phyloP scores from a whole-genome alignment of 805 yeast species.

The Candida gorgasii region DNA sequence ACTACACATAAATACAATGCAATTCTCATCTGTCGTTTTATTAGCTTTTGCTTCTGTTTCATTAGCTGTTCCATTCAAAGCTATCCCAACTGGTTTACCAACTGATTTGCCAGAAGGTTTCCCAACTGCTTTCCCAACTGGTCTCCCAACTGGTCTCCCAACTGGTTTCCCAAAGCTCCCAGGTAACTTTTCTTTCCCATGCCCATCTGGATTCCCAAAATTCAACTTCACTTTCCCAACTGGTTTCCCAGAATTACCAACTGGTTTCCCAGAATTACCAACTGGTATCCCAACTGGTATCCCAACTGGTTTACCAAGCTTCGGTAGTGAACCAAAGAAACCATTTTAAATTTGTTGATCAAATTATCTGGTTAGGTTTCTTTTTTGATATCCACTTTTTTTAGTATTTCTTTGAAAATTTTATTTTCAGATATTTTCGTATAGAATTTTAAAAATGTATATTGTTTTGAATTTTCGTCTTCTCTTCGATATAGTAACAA shows the following conservation, averaged over 20 bases:
- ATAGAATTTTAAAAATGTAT: neutral
- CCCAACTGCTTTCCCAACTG: slow-evolving; percentile 1
- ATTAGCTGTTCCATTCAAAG: slow-evolving; percentile 13
- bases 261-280: slow-evolving; percentile 11
- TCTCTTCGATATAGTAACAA: neutral
- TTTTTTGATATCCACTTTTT: too few species aligned
- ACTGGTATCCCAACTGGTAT: slow-evolving; percentile 8
- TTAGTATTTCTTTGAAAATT: neutral
- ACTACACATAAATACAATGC: neutral
- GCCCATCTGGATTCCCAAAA: neutral
- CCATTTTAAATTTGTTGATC: neutral
- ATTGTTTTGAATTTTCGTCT: neutral
- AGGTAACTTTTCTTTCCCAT: neutral
- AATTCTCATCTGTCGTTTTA: slow-evolving; percentile 3
- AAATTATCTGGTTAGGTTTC: too few species aligned
- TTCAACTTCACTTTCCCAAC: slow-evolving; percentile 2
- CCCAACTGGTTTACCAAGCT: neutral
- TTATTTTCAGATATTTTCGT: neutral
- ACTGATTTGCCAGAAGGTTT: neutral
- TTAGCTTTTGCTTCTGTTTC: slow-evolving; percentile 8
- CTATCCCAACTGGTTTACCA: slow-evolving; percentile 8
- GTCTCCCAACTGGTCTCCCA: neutral
- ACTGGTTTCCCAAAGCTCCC: neutral
- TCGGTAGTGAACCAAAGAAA: neutral
- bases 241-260: slow-evolving; percentile 9